Conservation (phyloP, 2,329 filamentous ascomycete species). For the Xylaria sp. region DNA sequence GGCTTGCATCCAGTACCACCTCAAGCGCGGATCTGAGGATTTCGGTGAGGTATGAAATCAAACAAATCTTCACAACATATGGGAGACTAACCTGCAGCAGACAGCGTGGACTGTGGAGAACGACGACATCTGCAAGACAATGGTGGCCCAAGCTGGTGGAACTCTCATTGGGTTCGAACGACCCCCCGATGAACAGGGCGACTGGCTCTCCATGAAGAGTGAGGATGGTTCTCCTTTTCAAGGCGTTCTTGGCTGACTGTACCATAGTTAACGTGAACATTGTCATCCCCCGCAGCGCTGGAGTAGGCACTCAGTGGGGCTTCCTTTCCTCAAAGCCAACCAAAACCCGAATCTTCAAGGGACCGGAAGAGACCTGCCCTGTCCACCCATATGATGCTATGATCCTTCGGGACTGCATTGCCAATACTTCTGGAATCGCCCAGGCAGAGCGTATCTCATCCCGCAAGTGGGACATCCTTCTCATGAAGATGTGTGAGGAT, state of each 20-base stretch:
- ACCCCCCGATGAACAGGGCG: background rate
- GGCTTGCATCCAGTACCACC: background rate
- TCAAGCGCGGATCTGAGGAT: background rate
- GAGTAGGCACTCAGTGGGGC: slow-evolving; percentile 1
- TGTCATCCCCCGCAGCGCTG: background rate
- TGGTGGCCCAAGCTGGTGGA: slow-evolving; percentile 11
- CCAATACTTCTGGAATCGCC: slow-evolving; percentile 1
- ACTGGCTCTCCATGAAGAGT: slow-evolving; percentile 1
- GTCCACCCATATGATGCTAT: slow-evolving; percentile 17
- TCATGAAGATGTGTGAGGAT: slow-evolving; percentile 15
- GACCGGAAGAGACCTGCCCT: background rate
- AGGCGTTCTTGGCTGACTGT: background rate
- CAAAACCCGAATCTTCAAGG: slow-evolving; percentile 9
- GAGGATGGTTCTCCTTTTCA: background rate
- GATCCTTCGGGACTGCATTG: slow-evolving; percentile 20
- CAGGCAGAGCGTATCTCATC: background rate
- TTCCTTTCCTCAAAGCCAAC: slow-evolving; percentile 4
- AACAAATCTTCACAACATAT: no score
- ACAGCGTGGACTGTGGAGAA: slow-evolving; percentile 9
- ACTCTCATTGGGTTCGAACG: background rate
- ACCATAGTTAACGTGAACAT: slow-evolving; percentile 12
- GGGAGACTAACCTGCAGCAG: background rate
- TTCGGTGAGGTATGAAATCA: background rate
- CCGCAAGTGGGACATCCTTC: slow-evolving; percentile 23
- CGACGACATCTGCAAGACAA: slow-evolving; percentile 11